Evolutionary conservation across 345 rosid species (phyloP).

Genomic region (Salix purpurea): DNA sequence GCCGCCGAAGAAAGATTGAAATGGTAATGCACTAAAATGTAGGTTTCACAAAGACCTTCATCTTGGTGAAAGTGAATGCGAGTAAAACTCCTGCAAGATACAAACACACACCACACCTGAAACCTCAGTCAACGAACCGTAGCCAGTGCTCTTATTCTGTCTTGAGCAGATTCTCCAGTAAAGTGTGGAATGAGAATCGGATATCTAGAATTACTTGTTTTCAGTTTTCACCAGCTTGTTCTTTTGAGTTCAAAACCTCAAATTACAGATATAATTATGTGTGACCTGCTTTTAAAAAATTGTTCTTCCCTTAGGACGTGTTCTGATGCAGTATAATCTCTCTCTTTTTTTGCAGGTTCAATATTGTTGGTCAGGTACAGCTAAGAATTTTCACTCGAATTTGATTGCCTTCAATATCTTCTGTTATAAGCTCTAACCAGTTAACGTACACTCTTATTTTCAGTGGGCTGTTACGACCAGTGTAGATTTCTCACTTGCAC

Average conservation of each 20-base stretch:
- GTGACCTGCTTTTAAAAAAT: not conserved
- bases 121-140: not conserved
- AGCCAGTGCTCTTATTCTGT: not conserved
- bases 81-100: not conserved
- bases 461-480: slow-evolving; percentile 94
- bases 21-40: not conserved
- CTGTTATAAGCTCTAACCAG: slow-evolving; percentile 14
- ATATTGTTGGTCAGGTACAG: slow-evolving; percentile 87
- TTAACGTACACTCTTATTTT: slow-evolving; percentile 21
- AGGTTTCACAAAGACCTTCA: not conserved
- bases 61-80: not conserved
- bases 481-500: slow-evolving; percentile 63
- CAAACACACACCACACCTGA: not conserved
- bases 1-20: not conserved
- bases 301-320: not conserved
- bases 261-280: not conserved
- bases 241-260: not conserved
- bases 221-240: not conserved
- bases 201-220: not conserved
- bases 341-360: slow-evolving; percentile 69
- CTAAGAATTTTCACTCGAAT: slow-evolving; percentile 6
- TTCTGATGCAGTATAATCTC: slow-evolving; percentile 22
- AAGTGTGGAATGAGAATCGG: not conserved
- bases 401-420: not conserved
- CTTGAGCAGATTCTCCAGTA: not conserved